A percentile compares a stretch with the other conserved stretches of the same genome.
Conservation (phyloP, 148 eudicot genomes). For the Dysphania ambrosioides region DNA sequence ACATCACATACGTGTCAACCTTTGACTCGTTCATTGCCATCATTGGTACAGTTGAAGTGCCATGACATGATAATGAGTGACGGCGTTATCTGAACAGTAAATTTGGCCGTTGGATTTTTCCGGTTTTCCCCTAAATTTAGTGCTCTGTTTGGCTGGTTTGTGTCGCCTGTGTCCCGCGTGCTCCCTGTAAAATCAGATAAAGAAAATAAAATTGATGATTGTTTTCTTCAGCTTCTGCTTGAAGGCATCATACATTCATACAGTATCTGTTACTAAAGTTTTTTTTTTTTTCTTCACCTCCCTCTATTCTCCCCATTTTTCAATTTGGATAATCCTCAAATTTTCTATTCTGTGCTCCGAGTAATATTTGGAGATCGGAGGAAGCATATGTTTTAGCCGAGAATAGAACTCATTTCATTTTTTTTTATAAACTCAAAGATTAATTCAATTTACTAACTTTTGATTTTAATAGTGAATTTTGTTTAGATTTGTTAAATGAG, state of each 20-base stretch:
- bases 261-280: too few relatives aligned
- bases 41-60: slow-evolving; percentile 4
- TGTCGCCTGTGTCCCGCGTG: background rate
- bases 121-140: background rate
- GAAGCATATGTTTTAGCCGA: too few relatives aligned
- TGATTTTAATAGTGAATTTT: too few relatives aligned
- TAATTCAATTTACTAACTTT: too few relatives aligned
- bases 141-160: slow-evolving; percentile 8
- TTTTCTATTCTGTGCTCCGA: too few relatives aligned
- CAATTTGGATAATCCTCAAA: too few relatives aligned
- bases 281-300: too few relatives aligned
- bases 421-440: too few relatives aligned
- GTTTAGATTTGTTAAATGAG: too few relatives aligned
- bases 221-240: background rate
- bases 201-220: background rate
- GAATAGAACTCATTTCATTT: too few relatives aligned
- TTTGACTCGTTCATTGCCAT: background rate
- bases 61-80: background rate
- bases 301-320: too few relatives aligned
- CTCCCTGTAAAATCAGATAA: background rate
- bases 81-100: slow-evolving; percentile 18
- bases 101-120: slow-evolving; percentile 14
- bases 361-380: too few relatives aligned
- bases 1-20: slow-evolving; percentile 14
- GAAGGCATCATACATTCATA: background rate